These are phyloP conservation scores for Candida qinlingensis DNA, from an alignment of 805 yeast genomes.

Conservation along the genomic window DNA sequence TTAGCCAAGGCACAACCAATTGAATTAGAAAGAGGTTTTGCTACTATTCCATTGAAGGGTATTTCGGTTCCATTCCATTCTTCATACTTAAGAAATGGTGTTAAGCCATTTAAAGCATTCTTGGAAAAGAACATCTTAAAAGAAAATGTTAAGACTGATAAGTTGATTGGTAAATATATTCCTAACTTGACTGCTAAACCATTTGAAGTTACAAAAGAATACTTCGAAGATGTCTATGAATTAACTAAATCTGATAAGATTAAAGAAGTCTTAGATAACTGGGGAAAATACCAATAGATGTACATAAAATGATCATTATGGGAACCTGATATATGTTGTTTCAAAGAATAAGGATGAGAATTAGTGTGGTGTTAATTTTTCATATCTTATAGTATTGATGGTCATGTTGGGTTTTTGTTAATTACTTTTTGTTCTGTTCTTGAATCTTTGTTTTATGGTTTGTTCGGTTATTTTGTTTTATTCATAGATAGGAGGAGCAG, in stretches of 20 bases:
- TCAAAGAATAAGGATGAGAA: background rate
- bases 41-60: conserved; percentile 96
- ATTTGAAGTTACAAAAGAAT: conserved; percentile 91
- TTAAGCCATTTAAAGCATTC: conserved; percentile 97
- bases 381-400: too few relatives aligned
- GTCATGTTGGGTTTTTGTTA: background rate
- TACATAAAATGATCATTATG: background rate
- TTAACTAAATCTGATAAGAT: conserved; percentile 90
- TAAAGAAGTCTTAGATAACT: conserved; percentile 84
- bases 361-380: conserved; percentile 24
- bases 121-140: conserved; percentile 91
- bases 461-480: background rate
- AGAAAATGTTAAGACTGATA: conserved; percentile 91
- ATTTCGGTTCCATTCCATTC: conserved; percentile 99
- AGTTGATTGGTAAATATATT: conserved; percentile 90
- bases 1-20: conserved; percentile 92
- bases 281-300: conserved; percentile 71
- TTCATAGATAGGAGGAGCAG: conserved; percentile 1
- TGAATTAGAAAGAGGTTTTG: conserved; percentile 95
- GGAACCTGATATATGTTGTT: background rate
- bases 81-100: conserved; percentile 96
- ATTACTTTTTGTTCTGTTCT: background rate
- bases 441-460: background rate
- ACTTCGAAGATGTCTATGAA: conserved; percentile 92
- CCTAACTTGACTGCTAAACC: conserved; percentile 99